phyloP scores from a whole-genome alignment of 306 rosid species.

The Elaeagnus macrophylla region DNA sequence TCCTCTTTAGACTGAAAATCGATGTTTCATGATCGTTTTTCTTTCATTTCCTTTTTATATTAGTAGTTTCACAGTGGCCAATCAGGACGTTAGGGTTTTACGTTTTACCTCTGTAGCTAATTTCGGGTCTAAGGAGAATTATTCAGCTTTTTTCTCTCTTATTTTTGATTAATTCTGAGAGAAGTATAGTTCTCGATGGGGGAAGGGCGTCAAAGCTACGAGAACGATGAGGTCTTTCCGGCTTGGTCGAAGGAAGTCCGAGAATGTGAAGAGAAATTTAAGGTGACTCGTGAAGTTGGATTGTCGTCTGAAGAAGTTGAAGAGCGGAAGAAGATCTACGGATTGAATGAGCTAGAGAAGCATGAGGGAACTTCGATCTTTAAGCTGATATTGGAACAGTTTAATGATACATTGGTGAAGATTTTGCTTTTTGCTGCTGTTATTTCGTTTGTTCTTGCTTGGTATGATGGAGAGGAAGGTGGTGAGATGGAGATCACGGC shows the following conservation, averaged over 20 bases:
- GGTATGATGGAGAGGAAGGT: conserved; percentile 67
- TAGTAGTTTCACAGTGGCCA: no score
- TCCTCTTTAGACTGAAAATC: no score
- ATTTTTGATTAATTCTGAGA: no score
- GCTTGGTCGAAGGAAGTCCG: conserved; percentile 54
- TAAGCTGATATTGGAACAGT: conserved; percentile 61
- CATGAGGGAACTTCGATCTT: conserved; percentile 74
- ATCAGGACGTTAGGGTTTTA: no score
- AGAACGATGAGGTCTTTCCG: conserved; percentile 37
- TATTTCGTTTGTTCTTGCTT: conserved; percentile 74
- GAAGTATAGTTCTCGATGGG: conserved; percentile 20
- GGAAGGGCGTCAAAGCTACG: conserved; percentile 41
- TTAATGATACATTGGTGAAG: conserved; percentile 75
- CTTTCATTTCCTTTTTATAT: no score
- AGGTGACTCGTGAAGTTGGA: conserved; percentile 42
- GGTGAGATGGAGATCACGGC: conserved; percentile 40
- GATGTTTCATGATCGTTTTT: no score
- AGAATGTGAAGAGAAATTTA: conserved; percentile 55
- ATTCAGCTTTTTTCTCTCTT: no score
- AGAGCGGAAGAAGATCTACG: conserved; percentile 42
- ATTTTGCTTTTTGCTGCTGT: conserved; percentile 81
- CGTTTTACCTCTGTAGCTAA: no score
- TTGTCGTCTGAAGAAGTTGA: conserved; percentile 40
- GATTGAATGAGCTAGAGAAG: conserved; percentile 72
- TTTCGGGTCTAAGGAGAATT: no score